These are phyloP conservation scores for Ophiosphaerella korrae DNA, from an alignment of 2,329 filamentous ascomycete genomes.

Conservation along the genomic window DNA sequence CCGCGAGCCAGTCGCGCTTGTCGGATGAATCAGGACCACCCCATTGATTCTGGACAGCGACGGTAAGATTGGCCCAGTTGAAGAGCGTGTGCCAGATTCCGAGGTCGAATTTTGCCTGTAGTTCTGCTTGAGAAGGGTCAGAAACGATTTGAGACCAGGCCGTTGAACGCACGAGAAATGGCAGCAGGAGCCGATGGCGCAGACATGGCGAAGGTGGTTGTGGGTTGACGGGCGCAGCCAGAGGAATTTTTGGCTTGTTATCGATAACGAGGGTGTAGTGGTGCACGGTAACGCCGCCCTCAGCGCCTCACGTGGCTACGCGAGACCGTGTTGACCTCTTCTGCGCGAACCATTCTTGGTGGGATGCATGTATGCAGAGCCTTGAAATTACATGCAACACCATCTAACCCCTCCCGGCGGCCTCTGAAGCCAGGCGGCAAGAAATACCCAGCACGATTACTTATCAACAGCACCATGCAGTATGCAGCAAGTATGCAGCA, in stretches of 20 bases:
- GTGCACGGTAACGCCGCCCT: too few species aligned
- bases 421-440: too few species aligned
- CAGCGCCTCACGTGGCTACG: background rate
- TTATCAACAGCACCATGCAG: too few species aligned
- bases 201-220: conserved; percentile 4
- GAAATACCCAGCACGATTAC: too few species aligned
- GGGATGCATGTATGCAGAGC: background rate
- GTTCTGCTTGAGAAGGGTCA: conserved; percentile 27
- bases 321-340: background rate
- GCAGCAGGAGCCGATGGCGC: background rate
- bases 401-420: too few species aligned
- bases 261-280: background rate
- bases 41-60: conserved; percentile 86
- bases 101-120: conserved; percentile 68
- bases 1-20: conserved; percentile 97
- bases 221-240: background rate
- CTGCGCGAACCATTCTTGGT: background rate
- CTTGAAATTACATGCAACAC: background rate
- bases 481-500: too few species aligned
- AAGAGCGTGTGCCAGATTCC: conserved; percentile 83
- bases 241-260: background rate
- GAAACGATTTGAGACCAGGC: background rate
- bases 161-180: background rate
- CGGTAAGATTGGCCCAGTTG: conserved; percentile 84
- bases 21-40: conserved; percentile 81